Conservation (phyloP, 2,329 filamentous ascomycete species). For the Ophiostoma quercus region DNA sequence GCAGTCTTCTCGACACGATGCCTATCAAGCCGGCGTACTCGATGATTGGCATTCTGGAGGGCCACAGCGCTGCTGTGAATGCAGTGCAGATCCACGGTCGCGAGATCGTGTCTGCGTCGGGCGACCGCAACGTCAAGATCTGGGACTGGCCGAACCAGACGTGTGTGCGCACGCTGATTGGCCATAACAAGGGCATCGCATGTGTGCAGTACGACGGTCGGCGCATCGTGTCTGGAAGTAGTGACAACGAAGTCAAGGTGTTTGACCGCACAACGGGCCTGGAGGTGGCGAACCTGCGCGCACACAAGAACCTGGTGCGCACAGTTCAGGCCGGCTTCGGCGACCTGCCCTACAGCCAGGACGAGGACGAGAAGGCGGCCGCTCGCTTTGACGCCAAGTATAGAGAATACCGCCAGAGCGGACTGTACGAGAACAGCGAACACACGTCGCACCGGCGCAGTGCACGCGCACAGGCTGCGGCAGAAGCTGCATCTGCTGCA, state of each 20-base stretch:
- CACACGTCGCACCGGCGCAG: constrained; percentile 14
- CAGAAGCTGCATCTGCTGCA: not conserved
- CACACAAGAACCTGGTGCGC: constrained; percentile 78
- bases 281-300: constrained; percentile 80
- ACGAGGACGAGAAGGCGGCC: constrained; percentile 69
- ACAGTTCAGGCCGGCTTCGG: constrained; percentile 95
- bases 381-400: constrained; percentile 55
- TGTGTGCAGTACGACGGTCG: constrained; percentile 95
- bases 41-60: constrained; percentile 72
- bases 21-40: constrained; percentile 61
- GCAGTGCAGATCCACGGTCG: constrained; percentile 84
- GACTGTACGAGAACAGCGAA: constrained; percentile 27
- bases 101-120: constrained; percentile 90
- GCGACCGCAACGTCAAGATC: constrained; percentile 87
- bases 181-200: constrained; percentile 91
- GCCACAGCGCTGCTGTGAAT: constrained; percentile 89
- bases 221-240: constrained; percentile 91
- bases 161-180: constrained; percentile 72
- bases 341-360: constrained; percentile 73
- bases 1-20: constrained; percentile 43
- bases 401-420: constrained; percentile 54
- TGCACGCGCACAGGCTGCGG: not conserved
- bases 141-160: constrained; percentile 83
- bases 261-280: constrained; percentile 82
- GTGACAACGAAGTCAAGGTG: constrained; percentile 91